Evolutionary conservation across 1,139 yeast species (phyloP).

Genomic region (Candida sp.): DNA sequence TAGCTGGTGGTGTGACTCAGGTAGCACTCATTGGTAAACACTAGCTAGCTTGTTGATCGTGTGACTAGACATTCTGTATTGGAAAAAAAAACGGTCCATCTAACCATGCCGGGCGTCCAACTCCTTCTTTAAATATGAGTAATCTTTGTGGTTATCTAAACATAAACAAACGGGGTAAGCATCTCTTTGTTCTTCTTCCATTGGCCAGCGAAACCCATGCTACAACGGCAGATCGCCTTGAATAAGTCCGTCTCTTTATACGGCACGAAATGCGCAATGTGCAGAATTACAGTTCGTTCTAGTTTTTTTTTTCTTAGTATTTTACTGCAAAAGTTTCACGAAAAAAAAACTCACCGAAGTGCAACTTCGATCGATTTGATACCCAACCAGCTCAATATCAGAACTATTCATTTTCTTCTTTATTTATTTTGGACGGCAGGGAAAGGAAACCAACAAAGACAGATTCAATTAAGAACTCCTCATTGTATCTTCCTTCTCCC

Average conservation of each 20-base stretch:
- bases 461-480: constrained; percentile 15
- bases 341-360: neutral
- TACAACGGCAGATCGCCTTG: neutral
- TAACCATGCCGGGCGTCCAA: neutral
- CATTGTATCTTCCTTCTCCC: neutral
- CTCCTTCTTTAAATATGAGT: neutral
- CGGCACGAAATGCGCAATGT: neutral
- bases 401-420: neutral
- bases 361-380: too few relatives aligned
- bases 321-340: neutral
- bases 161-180: neutral
- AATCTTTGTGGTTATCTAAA: neutral
- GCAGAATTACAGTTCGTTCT: neutral
- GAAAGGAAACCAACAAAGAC: constrained; percentile 48
- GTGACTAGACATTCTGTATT: too few relatives aligned
- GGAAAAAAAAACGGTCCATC: too few relatives aligned
- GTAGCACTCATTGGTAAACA: too few relatives aligned
- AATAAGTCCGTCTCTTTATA: neutral
- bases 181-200: too few relatives aligned
- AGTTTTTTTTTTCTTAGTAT: neutral
- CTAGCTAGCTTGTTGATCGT: too few relatives aligned
- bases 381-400: too few relatives aligned
- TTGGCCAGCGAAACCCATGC: too few relatives aligned
- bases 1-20: too few relatives aligned
- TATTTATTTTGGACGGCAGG: constrained; percentile 48